phyloP scores from a whole-genome alignment of 2,329 filamentous ascomycete genomes.

The Falciphora oryzae region DNA sequence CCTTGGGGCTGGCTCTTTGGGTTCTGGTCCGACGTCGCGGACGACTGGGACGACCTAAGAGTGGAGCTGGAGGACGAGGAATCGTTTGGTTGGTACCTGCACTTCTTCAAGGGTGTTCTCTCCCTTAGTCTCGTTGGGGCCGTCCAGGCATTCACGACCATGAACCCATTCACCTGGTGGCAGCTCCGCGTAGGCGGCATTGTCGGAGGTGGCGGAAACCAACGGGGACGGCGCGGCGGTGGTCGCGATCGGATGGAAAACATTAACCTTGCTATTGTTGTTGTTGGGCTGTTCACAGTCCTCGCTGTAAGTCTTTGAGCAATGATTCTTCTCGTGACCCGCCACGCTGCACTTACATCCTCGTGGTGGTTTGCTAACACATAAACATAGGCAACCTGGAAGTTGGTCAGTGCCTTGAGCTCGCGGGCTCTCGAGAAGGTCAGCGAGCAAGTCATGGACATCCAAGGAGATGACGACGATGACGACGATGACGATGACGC shows the following conservation, averaged over 20 bases:
- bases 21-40: conserved; percentile 38
- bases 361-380: conserved; percentile 15
- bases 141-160: conserved; percentile 68
- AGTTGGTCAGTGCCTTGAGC: conserved; percentile 69
- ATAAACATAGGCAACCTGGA: conserved; percentile 66
- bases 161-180: conserved; percentile 73
- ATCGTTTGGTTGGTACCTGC: conserved; percentile 64
- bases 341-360: conserved; percentile 13
- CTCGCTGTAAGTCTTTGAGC: conserved; percentile 55
- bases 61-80: conserved; percentile 38
- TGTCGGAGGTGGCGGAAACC: conserved; percentile 42
- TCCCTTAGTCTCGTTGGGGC: conserved; percentile 83
- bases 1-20: conserved; percentile 59
- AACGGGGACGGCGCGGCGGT: conserved; percentile 47
- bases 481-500: conserved; percentile 32
- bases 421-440: conserved; percentile 67
- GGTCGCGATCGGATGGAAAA: conserved; percentile 74
- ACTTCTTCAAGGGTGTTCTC: conserved; percentile 87
- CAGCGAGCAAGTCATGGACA: conserved; percentile 76
- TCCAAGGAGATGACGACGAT: conserved; percentile 59
- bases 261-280: conserved; percentile 71
- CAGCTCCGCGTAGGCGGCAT: conserved; percentile 60
- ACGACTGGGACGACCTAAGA: conserved; percentile 19
- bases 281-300: conserved; percentile 76
- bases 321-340: not conserved